Evolutionary conservation across 345 rosid species (phyloP), one percentile per base, ranked within the genome.

Genomic region (Eucalyptus regnans): DNA sequence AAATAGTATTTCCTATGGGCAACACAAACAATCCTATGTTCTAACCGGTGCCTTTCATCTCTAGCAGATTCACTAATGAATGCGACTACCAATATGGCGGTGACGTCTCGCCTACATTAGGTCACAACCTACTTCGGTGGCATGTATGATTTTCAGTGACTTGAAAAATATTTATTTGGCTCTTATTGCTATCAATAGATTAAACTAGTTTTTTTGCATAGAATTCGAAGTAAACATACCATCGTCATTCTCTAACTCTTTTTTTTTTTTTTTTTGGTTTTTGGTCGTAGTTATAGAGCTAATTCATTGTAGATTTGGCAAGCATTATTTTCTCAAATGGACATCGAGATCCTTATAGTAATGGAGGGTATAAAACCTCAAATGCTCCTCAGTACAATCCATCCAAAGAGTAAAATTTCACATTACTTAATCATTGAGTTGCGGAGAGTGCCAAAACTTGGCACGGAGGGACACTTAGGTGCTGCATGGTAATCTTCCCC

Each of bases 321-420:
- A 94, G 60, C 91, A 92, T 94, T 86, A 94, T 94, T 87, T 94
- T 93, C 94, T 94, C 96, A 12, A 94, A 93, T 76, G 95, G 96
- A 60, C 90, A 93, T 6, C 60, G 87, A 88, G 96, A 94, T 92
- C 96, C 96, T 86, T 93, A 92, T 33, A 93, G 94, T 66, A 91
- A 91, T 50, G 94, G 94, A 92, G 94, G 95, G 95, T 93, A 93
- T 58, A 58, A 58, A 58, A 25, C 7, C 13, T 58, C 5, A 2
- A 6, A 25, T 58, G 64, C 8, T 58, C 5, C 27, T 9, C 13
- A 23, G 6, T 58, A 58, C 29, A 50, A 23, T 58, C 13, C 64
- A 25, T 54, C 60, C 27, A 23, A 23, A 23, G 12, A 58, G 29
- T 58, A 58, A 58, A 58, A 50, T 23, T 58, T 12, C 27, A 58